A percentile compares a stretch with the other conserved stretches of the same genome.
Evolutionary conservation across 257 asterid genomes (phyloP).

Genomic region (Rhazya stricta): DNA sequence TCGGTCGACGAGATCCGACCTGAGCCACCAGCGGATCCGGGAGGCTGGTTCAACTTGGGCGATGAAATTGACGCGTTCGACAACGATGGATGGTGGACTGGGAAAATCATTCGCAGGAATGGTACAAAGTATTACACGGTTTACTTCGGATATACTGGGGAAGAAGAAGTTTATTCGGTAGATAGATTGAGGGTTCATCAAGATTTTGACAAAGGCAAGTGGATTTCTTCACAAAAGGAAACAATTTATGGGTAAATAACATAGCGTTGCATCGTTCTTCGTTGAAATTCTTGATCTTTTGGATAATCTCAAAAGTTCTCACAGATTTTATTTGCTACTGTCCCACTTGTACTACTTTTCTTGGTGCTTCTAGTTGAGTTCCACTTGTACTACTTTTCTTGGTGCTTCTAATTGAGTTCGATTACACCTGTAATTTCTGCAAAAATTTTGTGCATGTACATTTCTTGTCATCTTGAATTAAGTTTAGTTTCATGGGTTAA

Average conservation of each 20-base stretch:
- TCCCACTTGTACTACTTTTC: not conserved
- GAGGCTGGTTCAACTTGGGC: not conserved
- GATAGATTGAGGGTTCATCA: constrained; percentile 29
- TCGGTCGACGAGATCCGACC: constrained; percentile 24
- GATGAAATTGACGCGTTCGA: constrained; percentile 26
- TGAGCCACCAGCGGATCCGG: constrained; percentile 20
- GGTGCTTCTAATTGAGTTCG: no score
- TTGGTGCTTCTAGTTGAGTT: not conserved
- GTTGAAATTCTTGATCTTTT: not conserved
- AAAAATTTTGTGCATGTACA: no score
- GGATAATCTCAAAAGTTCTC: not conserved
- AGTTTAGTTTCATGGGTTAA: no score
- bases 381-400: not conserved
- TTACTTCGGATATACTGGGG: constrained; percentile 22
- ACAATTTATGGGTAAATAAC: not conserved
- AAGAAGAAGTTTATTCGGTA: constrained; percentile 20
- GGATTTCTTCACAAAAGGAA: constrained; percentile 15
- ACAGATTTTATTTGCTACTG: no score
- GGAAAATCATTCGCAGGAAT: constrained; percentile 17
- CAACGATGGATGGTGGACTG: constrained; percentile 35
- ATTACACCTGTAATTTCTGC: no score
- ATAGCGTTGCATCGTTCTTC: not conserved
- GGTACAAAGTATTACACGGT: not conserved
- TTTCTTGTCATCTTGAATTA: no score
- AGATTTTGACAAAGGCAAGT: constrained; percentile 26